phyloP scores from a whole-genome alignment of 2,329 filamentous ascomycete species.

The Nemania serpens region DNA sequence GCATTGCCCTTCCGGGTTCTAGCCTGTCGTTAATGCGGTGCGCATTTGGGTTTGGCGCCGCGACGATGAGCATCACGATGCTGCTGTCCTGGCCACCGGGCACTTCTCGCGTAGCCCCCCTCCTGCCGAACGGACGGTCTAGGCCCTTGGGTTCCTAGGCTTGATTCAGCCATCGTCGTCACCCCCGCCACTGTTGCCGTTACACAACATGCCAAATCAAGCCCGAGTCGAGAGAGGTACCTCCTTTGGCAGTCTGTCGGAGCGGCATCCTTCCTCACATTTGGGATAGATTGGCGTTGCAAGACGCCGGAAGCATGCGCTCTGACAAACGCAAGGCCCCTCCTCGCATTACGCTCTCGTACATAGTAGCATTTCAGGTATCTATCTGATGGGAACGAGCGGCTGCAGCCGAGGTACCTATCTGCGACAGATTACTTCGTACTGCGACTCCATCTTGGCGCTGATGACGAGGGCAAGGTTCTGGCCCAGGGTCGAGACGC shows the following conservation, averaged over 20 bases:
- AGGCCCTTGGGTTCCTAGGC: background rate
- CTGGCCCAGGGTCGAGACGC: slow-evolving; percentile 17
- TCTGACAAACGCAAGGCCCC: slow-evolving; percentile 3
- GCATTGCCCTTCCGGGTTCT: slow-evolving; percentile 8
- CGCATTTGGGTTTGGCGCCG: slow-evolving; percentile 24
- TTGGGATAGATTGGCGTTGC: slow-evolving; percentile 9
- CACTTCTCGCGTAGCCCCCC: slow-evolving; percentile 8
- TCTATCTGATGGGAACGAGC: background rate
- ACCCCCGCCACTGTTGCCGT: slow-evolving; percentile 5
- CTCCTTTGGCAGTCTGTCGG: background rate
- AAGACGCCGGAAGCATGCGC: slow-evolving; percentile 6
- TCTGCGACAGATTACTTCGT: slow-evolving; percentile 19
- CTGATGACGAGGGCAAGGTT: slow-evolving; percentile 21
- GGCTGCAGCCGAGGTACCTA: slow-evolving; percentile 29
- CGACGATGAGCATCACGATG: slow-evolving; percentile 31
- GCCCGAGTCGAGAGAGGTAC: slow-evolving; percentile 6
- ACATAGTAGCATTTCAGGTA: slow-evolving; percentile 18
- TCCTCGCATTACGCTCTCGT: slow-evolving; percentile 3
- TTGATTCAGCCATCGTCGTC: slow-evolving; percentile 12
- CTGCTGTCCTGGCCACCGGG: slow-evolving; percentile 5
- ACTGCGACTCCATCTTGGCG: slow-evolving; percentile 10
- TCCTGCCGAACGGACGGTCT: slow-evolving; percentile 4
- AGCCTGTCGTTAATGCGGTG: slow-evolving; percentile 5
- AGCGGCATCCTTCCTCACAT: background rate
- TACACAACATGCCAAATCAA: slow-evolving; percentile 12